These are phyloP conservation scores for Trifolium subterraneum DNA, from an alignment of 306 rosid genomes.

Conservation along the genomic window DNA sequence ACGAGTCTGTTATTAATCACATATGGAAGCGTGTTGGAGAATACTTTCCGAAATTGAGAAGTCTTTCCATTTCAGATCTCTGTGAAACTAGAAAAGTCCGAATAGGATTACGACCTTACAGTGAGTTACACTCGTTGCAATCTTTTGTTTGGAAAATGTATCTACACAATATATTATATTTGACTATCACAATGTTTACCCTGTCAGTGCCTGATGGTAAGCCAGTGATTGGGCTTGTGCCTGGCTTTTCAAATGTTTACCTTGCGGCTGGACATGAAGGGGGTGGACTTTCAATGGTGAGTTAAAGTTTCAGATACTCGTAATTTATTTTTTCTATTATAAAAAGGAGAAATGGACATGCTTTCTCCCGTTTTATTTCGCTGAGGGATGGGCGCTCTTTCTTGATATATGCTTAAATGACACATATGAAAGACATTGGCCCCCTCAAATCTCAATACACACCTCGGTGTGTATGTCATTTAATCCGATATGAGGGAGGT, in stretches of 20 bases:
- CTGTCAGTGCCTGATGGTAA: slow-evolving; percentile 89
- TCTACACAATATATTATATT: slow-evolving; percentile 16
- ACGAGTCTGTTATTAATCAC: slow-evolving; percentile 61
- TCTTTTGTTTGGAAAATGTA: slow-evolving; percentile 19
- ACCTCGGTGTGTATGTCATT: too few relatives aligned
- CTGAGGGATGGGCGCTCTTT: too few relatives aligned
- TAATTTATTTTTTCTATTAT: slow-evolving; percentile 13
- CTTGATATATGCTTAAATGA: too few relatives aligned
- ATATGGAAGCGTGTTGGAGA: slow-evolving; percentile 83
- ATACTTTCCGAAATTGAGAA: slow-evolving; percentile 75
- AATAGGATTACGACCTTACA: slow-evolving; percentile 84
- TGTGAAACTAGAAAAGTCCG: slow-evolving; percentile 68
- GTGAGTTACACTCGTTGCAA: slow-evolving; percentile 59
- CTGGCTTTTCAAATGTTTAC: slow-evolving; percentile 76
- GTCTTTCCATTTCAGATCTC: slow-evolving; percentile 60
- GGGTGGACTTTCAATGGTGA: slow-evolving; percentile 82
- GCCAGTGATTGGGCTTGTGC: slow-evolving; percentile 83
- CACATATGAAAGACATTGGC: too few relatives aligned
- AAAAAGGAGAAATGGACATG: neutral
- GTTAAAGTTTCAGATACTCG: slow-evolving; percentile 31
- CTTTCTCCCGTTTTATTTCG: too few relatives aligned
- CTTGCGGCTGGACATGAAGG: slow-evolving; percentile 99
- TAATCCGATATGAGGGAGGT: too few relatives aligned
- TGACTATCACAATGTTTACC: slow-evolving; percentile 33
- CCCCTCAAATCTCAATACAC: too few relatives aligned